phyloP scores from a whole-genome alignment of 768 basidiomycete genomes.

The Mycena vitilis region DNA sequence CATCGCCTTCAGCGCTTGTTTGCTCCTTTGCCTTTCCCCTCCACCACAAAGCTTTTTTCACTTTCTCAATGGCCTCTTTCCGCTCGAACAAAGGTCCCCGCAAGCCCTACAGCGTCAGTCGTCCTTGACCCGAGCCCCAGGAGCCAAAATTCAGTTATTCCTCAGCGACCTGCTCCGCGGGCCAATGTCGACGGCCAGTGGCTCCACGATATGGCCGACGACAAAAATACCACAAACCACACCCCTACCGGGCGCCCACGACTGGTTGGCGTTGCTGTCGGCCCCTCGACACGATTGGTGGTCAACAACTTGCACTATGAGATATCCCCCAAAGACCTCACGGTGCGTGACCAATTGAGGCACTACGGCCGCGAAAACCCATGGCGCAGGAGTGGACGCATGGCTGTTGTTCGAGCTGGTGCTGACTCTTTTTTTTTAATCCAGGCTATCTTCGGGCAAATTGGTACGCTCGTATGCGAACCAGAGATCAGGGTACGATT shows the following conservation, averaged over 20 bases:
- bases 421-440: slow-evolving; percentile 24
- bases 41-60: not conserved
- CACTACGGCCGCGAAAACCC: slow-evolving; percentile 1
- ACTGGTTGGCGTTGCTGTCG: slow-evolving; percentile 28
- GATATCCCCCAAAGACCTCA: slow-evolving; percentile 88
- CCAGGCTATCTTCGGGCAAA: slow-evolving; percentile 90
- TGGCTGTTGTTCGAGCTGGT: not conserved
- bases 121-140: slow-evolving; percentile 9
- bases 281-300: slow-evolving; percentile 65
- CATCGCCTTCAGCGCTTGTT: not conserved
- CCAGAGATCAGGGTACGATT: slow-evolving; percentile 95
- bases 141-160: slow-evolving; percentile 21
- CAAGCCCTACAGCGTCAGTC: slow-evolving; percentile 58
- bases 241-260: slow-evolving; percentile 42
- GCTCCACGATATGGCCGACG: slow-evolving; percentile 77
- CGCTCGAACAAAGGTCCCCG: slow-evolving; percentile 44
- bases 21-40: not conserved
- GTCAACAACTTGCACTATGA: slow-evolving; percentile 95
- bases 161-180: slow-evolving; percentile 67
- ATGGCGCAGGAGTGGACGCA: not conserved
- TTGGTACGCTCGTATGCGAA: slow-evolving; percentile 93
- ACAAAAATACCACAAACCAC: slow-evolving; percentile 52
- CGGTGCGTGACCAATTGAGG: slow-evolving; percentile 62
- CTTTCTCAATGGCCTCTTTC: slow-evolving; percentile 29
- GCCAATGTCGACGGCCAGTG: slow-evolving; percentile 71